Evolutionary conservation across 345 rosid genomes (phyloP), one percentile per base, ranked within the genome.

Genomic region (Salix dunnii): DNA sequence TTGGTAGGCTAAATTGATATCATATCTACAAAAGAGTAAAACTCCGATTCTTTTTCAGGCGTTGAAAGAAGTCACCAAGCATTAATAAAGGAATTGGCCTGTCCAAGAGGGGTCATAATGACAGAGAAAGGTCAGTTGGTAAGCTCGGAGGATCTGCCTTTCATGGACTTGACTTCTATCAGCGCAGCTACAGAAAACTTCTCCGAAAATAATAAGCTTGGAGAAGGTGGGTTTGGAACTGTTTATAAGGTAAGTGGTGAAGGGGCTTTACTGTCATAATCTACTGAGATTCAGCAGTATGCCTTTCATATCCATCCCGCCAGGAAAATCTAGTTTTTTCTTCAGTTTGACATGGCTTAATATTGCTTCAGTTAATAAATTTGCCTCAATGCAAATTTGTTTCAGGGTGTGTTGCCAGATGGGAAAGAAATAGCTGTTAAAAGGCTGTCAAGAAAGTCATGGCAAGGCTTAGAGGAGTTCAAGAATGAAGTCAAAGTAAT

Each of bases 121-220:
- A 79, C 80, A 25, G 40, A 67, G 62, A 82, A 67, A 40, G 78
- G 78, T 23, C 78, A 83, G 7, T 53, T 83, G 1, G 76, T 79
- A 23, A 42, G 76, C 70, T 72, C 82, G 7, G 77, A 83, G 70
- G 88, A 85, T 40, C 21, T 76, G 1, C 46, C 63, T 35, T 43
- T 60, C 70, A 42, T 76, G 61, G 74, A 61, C 25, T 42, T 76
- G 0, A 11, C 30, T 3, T 43, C 53, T 35, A 60, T 76, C 16
- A 43, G 16, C 18, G 53, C 35, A 58, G 74, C 79, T 42, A 76
- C 79, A 60, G 48, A 70, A 8, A 60, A 70, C 6, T 76, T 76
- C 49, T 70, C 79, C n/a, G 48, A 60, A 18, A 20, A 33, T 27
- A 76, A 76, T 17, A 76, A 62, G 79, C 74, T 76, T 70, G 79